Evolutionary conservation across 306 rosid genomes (phyloP).

Genomic region (Lathyrus aphaca): DNA sequence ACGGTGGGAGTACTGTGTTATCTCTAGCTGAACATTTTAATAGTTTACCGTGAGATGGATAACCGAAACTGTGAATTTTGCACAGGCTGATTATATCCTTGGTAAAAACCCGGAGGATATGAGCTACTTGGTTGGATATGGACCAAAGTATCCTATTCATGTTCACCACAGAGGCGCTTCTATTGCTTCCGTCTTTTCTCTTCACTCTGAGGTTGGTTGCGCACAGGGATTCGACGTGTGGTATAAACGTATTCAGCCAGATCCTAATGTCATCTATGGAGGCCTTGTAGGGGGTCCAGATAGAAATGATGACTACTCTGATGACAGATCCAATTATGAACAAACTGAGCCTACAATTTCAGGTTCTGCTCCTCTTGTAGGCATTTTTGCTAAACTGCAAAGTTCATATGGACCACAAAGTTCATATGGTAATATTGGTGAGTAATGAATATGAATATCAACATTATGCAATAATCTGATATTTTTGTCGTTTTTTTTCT

Average conservation of each 20-base stretch:
- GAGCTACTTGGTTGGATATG: constrained; percentile 84
- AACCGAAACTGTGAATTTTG: constrained; percentile 18
- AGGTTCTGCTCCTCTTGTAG: constrained; percentile 76
- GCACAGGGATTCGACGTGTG: constrained; percentile 75
- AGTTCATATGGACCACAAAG: constrained; percentile 62
- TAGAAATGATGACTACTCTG: constrained; percentile 57
- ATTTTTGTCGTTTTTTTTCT: constrained; percentile 11
- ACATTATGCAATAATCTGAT: not conserved
- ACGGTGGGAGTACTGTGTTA: no score
- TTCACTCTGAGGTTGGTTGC: constrained; percentile 60
- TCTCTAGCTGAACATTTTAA: not conserved
- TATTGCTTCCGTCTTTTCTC: constrained; percentile 54
- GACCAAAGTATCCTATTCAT: constrained; percentile 63
- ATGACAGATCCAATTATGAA: constrained; percentile 82
- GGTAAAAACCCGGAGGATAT: constrained; percentile 74
- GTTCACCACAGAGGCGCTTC: constrained; percentile 91
- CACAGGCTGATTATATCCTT: constrained; percentile 76
- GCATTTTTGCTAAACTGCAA: constrained; percentile 79
- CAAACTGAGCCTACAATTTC: constrained; percentile 85
- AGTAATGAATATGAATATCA: not conserved
- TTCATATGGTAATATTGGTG: constrained; percentile 54
- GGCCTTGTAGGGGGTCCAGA: constrained; percentile 91
- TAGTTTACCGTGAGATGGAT: not conserved
- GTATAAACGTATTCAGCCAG: constrained; percentile 56
- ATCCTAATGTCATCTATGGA: constrained; percentile 74